Evolutionary conservation across 208 protist species (phyloP), one percentile per base, ranked within the genome.

Genomic region (Leishmania tropica): DNA sequence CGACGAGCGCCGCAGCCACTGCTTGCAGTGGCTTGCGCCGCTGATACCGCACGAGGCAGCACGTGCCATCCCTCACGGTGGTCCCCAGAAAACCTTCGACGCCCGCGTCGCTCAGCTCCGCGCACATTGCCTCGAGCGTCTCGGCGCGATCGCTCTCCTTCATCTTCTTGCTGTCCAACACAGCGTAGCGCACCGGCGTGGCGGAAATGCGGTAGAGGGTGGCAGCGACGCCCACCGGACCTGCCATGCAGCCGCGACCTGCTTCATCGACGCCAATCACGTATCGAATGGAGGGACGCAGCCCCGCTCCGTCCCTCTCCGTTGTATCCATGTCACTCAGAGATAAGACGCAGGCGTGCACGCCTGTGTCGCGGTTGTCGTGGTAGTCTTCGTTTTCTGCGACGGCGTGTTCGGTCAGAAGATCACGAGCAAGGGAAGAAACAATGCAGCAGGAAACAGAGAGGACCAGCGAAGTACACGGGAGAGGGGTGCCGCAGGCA

Each of bases 231-330:
- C 84, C 78, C 7, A 93, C 90, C 19, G 90, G 90, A 19, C 90
- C 90, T 1, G 90, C 90, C 81, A 90, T 86, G 78, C 88, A 92
- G 28, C 90, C 90, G 10, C 90, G 86, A 13, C 90, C 90, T 5
- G 90, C 90, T 79, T 93, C 90, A 73, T 93, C 90, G 8, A 89
- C 80, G 48, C 88, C 88, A 60, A 93, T 86, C 21, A 90, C 82
- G 75, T 85, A 93, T 19, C 81, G 73, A 28, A 90, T 70, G 17
- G 37, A 47, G 3, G 71, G 42, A n/a, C 37, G 35, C 7, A 85
- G 45, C 15, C 47, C 21, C 37, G 11, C 47, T 24, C 73, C 58
- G 71, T 79, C 86, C 42, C 19, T 35, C 40, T 75, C 73, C 15
- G 78, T 85, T 21, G 82, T 76, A 28, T 76, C 6, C 73, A 82